Evolutionary conservation across 805 yeast genomes (phyloP).

Genomic region (Barnettozyma californica): DNA sequence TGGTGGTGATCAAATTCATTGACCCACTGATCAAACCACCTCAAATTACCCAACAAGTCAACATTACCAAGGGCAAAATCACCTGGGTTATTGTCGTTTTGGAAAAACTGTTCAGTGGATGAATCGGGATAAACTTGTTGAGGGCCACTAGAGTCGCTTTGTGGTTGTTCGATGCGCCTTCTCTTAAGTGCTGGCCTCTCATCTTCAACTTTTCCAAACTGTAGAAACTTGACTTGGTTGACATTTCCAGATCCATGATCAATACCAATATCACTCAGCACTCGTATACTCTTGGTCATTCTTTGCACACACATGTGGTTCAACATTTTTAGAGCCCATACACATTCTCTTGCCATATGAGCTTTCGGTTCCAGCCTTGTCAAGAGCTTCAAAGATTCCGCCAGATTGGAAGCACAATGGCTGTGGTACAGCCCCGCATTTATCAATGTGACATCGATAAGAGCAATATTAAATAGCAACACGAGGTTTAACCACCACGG

Average conservation of each 20-base stretch:
- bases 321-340: slow-evolving; percentile 57
- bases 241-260: slow-evolving; percentile 51
- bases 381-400: slow-evolving; percentile 20
- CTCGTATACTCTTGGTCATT: slow-evolving; percentile 35
- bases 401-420: slow-evolving; percentile 11
- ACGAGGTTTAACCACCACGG: slow-evolving; percentile 53
- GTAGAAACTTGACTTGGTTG: slow-evolving; percentile 42
- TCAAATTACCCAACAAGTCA: slow-evolving; percentile 38
- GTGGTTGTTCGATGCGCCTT: neutral
- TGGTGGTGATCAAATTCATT: slow-evolving; percentile 6
- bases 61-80: slow-evolving; percentile 10
- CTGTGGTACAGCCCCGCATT: slow-evolving; percentile 34
- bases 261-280: slow-evolving; percentile 38
- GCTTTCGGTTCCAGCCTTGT: slow-evolving; percentile 25
- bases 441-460: slow-evolving; percentile 36
- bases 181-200: neutral
- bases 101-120: slow-evolving; percentile 1
- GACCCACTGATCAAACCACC: slow-evolving; percentile 53
- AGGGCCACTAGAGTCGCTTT: neutral
- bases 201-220: slow-evolving; percentile 37
- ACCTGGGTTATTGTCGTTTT: slow-evolving; percentile 4
- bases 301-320: slow-evolving; percentile 46
- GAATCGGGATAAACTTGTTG: neutral
- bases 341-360: slow-evolving; percentile 51
- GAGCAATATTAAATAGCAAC: slow-evolving; percentile 40